Base-by-base conservation (phyloP, 768 basidiomycete species). In the Mycena filopes region DNA sequence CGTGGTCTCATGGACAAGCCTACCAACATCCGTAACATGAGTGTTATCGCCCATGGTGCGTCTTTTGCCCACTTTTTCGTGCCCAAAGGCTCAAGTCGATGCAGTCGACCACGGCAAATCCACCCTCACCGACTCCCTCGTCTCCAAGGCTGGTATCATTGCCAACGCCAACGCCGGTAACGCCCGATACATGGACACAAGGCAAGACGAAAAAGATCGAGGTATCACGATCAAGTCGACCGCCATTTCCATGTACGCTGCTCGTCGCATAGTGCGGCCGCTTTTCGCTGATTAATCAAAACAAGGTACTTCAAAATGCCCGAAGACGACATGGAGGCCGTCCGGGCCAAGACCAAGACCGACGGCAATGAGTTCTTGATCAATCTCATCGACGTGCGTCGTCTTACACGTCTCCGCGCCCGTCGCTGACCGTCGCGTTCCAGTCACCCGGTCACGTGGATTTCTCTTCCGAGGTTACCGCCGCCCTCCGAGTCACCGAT, bases 181-280 rank as follows among this genome's bases (percentile, higher is more conserved):
- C 66, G 86, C 93, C 87, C 95, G 97, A 68, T 98, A 96, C 80
- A 99, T 95, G 66, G 96, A 98, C 81, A 99, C 98, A 67, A 87
- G 98, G 84, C 89, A 92, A 18, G 98, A 99, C 76, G 98, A 99
- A 86, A 99, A 98, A 78, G 97, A 99, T 79, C 96, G 97, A 81
- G 98, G 98, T 85, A 99, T 99, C 77, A 99, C 98, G 48, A 99
- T 99, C 84, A 99, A 99, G 84, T 99, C 96, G 46, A 99, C 97
- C 40, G 98, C 96, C 75, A 98, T 99, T 78, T 98, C 97, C 4
- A 65, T 69, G 67, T 69, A 42, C 60, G 66, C 18, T n/a, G 1
- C 28, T 4, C 11, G 33, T 56, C 23, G 12, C 4, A 18, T n/a
- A 2, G n/a, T 23, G 10, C n/a, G 28, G 6, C 21, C 18, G 18